Percentiles rank a stretch among this genome's conserved stretches.
phyloP scores from a whole-genome alignment of 768 basidiomycete genomes.

The Leccinum subgranulosum region DNA sequence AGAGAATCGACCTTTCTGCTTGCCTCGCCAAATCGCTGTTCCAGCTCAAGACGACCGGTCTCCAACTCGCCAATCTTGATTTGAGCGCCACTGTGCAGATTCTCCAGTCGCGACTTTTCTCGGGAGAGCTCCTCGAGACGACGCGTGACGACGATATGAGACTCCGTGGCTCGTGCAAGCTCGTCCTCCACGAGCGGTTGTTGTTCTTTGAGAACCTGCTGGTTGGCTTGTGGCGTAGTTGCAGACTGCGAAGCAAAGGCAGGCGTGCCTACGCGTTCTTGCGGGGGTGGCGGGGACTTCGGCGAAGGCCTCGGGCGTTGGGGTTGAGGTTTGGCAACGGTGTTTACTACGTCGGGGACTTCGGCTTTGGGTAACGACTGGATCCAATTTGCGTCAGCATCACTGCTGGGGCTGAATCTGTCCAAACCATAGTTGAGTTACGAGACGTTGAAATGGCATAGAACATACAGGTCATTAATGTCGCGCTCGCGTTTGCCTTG shows the following conservation, averaged over 20 bases:
- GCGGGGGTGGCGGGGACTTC: slow-evolving; percentile 15
- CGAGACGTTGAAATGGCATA: background rate
- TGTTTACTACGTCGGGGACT: slow-evolving; percentile 21
- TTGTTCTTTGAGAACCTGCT: slow-evolving; percentile 15
- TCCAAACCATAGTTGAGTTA: slow-evolving; percentile 10
- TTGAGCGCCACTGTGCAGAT: slow-evolving; percentile 6
- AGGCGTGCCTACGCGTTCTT: slow-evolving; percentile 8
- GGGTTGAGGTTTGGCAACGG: slow-evolving; percentile 33
- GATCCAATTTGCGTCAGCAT: slow-evolving; percentile 53
- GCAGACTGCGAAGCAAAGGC: slow-evolving; percentile 3
- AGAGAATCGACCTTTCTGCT: slow-evolving; percentile 10
- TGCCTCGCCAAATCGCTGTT: slow-evolving; percentile 10
- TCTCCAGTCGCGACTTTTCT: slow-evolving; percentile 26
- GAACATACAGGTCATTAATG: slow-evolving; percentile 63
- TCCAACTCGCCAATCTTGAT: slow-evolving; percentile 18
- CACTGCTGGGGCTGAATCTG: slow-evolving; percentile 45
- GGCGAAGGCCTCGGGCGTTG: slow-evolving; percentile 19
- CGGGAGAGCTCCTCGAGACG: slow-evolving; percentile 18
- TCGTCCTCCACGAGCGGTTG: slow-evolving; percentile 14
- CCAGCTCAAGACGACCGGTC: slow-evolving; percentile 5
- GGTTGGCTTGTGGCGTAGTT: background rate
- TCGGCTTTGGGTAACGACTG: slow-evolving; percentile 51
- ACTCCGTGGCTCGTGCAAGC: slow-evolving; percentile 19
- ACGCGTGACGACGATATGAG: slow-evolving; percentile 5
- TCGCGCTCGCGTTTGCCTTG: slow-evolving; percentile 45